These are phyloP conservation scores for Mycosphaerella arachidis DNA, from an alignment of 2,329 filamentous ascomycete species.

Conservation along the genomic window DNA sequence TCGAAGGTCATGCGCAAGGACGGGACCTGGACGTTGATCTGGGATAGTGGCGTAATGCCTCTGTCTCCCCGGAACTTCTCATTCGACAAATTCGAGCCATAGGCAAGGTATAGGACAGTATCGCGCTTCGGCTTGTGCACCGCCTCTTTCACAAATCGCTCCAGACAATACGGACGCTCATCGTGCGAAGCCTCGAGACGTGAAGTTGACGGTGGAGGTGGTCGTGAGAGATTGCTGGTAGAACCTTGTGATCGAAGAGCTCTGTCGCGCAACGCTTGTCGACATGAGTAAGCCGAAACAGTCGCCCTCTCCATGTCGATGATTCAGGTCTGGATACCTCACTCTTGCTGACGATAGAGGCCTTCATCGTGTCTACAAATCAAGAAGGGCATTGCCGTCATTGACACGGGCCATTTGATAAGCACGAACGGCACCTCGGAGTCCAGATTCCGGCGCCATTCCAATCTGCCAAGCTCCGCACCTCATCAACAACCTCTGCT, in stretches of 20 bases:
- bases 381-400: not conserved
- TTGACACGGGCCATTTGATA: not conserved
- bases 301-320: slow-evolving; percentile 7
- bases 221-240: not conserved
- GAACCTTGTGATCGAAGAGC: not conserved
- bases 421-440: not conserved
- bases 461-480: not conserved
- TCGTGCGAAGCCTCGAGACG: slow-evolving; percentile 19
- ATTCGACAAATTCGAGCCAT: slow-evolving; percentile 82
- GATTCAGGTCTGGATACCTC: not conserved
- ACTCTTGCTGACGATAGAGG: not conserved
- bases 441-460: not conserved
- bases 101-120: slow-evolving; percentile 53
- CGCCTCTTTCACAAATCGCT: slow-evolving; percentile 17
- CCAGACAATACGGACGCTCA: slow-evolving; percentile 20
- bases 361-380: not conserved
- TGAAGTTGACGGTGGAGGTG: slow-evolving; percentile 11
- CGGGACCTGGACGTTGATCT: slow-evolving; percentile 77
- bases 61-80: slow-evolving; percentile 74
- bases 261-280: slow-evolving; percentile 18
- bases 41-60: slow-evolving; percentile 74
- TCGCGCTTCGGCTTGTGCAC: slow-evolving; percentile 8
- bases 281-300: slow-evolving; percentile 19
- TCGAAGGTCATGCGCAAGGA: slow-evolving; percentile 76
- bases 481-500: not conserved